Evolutionary conservation across 371 early-diverging fungal species (phyloP), one percentile per base, ranked within the genome.

Genomic region (Haplosporangium sp.): DNA sequence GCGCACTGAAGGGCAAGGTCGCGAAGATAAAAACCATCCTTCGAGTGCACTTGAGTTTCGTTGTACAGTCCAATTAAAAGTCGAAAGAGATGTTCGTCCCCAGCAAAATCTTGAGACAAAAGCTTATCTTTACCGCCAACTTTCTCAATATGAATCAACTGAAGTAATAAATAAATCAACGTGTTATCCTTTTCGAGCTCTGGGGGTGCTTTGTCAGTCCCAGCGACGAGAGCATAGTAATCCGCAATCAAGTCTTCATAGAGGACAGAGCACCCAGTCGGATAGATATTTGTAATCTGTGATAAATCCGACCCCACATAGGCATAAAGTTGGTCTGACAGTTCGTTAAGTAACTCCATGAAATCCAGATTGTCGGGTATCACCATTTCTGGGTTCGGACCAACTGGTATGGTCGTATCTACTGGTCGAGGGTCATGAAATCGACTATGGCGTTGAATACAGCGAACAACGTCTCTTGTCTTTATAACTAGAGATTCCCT

Each of bases 251-350:
- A 84, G 57, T 88, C 91, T 52, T 89, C 88, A 73, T 92, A 94
- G 8, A 74, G 66, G 20, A 81, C 66, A 2, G 81, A 57, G 42
- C 53, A 81, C 37, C 81, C 81, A n/a, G 75, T 71, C 4, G 81
- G 81, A 44, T 65, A 77, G 20, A 81, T 76, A 39, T 47, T 68
- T 42, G 81, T 60, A 17, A 71, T 71, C 15, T 71, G 75, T 11
- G 81, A 81, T 3, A 74, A 69, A 83, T 92, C 92, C 62, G 89
- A 85, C 27, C 89, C 87, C 39, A 92, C 93, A 86, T 94, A 91
- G 56, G 90, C 91, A 68, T 92, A 93, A 3, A 94, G 72, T 58
- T 94, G 94, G 82, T 94, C 95, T 4, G 93, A 94, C 5, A 92
- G 86, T 77, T 94, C 93, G 55, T 88, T 91, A 86, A 93, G 88